These are phyloP conservation scores for Dioscorea alata DNA, from an alignment of 106 monocot species.

Conservation along the genomic window DNA sequence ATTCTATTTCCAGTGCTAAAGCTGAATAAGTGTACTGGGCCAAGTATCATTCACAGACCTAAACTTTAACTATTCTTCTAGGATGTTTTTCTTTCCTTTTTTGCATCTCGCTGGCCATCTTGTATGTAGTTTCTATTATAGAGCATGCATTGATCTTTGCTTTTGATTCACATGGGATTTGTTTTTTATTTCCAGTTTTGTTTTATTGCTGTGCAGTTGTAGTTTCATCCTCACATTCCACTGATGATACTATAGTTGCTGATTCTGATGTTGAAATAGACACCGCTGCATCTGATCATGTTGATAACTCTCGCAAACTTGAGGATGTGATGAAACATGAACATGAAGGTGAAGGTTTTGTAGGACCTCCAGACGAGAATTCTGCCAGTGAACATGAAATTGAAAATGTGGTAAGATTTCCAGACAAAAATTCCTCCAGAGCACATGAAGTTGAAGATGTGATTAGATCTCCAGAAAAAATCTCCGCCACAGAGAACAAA, in stretches of 20 bases:
- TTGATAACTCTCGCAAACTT: conserved; percentile 9
- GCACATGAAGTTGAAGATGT: conserved; percentile 7
- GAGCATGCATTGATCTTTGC: too few relatives aligned
- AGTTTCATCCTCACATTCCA: conserved; percentile 82
- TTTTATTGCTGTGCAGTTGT: conserved; percentile 39
- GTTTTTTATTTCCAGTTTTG: too few relatives aligned
- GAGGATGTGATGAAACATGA: conserved; percentile 21
- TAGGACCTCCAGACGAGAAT: conserved; percentile 5
- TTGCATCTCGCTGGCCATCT: too few relatives aligned
- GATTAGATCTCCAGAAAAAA: conserved; percentile 3
- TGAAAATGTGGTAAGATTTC: conserved; percentile 2
- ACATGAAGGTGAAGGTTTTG: conserved; percentile 5
- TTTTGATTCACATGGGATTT: too few relatives aligned
- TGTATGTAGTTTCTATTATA: too few relatives aligned
- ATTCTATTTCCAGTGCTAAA: too few relatives aligned
- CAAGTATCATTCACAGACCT: too few relatives aligned
- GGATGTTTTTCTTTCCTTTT: too few relatives aligned
- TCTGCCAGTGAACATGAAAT: conserved; percentile 10
- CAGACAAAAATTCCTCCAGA: conserved; percentile 12
- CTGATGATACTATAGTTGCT: conserved; percentile 89
- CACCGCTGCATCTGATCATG: conserved; percentile 44
- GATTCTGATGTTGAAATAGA: conserved; percentile 91
- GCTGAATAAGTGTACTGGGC: too few relatives aligned
- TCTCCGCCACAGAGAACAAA: conserved; percentile 12
- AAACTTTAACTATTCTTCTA: too few relatives aligned